Base-by-base conservation (phyloP, 108 stramenopile species). In the Pseudonitzschia multiseries region DNA sequence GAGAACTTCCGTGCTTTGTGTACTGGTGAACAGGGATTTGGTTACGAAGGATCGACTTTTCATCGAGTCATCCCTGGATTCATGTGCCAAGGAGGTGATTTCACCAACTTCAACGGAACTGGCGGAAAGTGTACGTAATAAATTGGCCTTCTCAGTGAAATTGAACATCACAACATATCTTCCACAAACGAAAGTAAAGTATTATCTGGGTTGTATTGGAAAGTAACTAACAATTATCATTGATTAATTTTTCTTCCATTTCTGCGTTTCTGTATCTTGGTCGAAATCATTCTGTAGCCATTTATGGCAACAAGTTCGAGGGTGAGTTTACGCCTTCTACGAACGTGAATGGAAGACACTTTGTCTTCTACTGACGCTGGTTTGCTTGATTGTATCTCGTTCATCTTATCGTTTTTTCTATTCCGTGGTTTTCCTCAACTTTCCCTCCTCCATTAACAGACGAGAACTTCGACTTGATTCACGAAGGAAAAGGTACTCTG, bases 1-100 rank as follows among this genome's bases (percentile, higher is more conserved):
- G 98, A 97, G 79, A 93, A 93, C 77, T 81, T 84, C 61, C 91
- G 96, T 61, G 89, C 88, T n/a, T 87, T 99, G 12, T 99, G 98
- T 77, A 98, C 97, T 14, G 98, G 97, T 42, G 97, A 97, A 84
- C 74, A 92, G 68, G 93, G 93, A 76, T 90, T 89, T 51, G 95
- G 93, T 69, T 98, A 95, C 84, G 89, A 96, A 78, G 99, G 96
- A 60, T 84, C 75, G 46, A 88, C 13, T 32, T 70, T 56, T 33
- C 69, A 54, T n/a, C 52, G 77, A 46, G 77, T 78, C 15, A 78
- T 78, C 48, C 77, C 77, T 57, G 52, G 64, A 32, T 84, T 84
- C 78, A 84, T 84, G 79, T 84, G 83, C 75, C 83, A 82, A 56
- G 72, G 71, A 66, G 65, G 64, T 53, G 99, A 99, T 79, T 99